phyloP scores from a whole-genome alignment of 306 rosid genomes.

The Citrullus amarus region DNA sequence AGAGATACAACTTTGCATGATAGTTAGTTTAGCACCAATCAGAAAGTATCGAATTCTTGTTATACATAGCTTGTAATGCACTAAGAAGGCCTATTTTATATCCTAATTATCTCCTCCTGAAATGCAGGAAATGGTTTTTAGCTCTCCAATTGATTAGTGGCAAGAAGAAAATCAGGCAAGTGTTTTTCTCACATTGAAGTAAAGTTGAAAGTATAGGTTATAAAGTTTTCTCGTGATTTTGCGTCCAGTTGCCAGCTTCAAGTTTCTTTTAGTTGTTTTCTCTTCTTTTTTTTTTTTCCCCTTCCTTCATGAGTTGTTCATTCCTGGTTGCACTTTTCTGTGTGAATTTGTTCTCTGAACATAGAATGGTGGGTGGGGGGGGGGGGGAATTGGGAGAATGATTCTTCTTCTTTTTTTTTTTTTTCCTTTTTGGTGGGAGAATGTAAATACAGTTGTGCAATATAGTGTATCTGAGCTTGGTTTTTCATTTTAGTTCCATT shows the following conservation, averaged over 20 bases:
- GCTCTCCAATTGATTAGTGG: slow-evolving; percentile 59
- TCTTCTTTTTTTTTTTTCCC: neutral
- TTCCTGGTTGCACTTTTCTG: neutral
- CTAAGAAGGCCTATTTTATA: neutral
- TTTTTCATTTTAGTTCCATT: slow-evolving; percentile 18
- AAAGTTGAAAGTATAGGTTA: slow-evolving; percentile 24
- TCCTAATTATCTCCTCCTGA: slow-evolving; percentile 6
- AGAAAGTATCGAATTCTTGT: neutral
- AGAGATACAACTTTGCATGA: neutral
- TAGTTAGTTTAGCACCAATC: too few relatives aligned
- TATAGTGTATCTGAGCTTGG: slow-evolving; percentile 11
- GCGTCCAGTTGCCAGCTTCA: slow-evolving; percentile 1
- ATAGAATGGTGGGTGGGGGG: neutral
- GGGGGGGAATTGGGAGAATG: neutral
- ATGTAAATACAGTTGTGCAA: slow-evolving; percentile 9
- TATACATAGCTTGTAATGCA: neutral
- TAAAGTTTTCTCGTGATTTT: slow-evolving; percentile 14
- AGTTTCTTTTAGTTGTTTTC: slow-evolving; percentile 6
- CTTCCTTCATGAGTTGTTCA: neutral
- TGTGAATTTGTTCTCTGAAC: slow-evolving; percentile 1
- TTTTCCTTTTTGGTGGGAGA: neutral
- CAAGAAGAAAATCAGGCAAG: slow-evolving; percentile 10
- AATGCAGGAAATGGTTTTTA: slow-evolving; percentile 67
- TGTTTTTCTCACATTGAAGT: slow-evolving; percentile 14
- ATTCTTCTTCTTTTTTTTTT: neutral